Evolutionary conservation across 2,329 filamentous ascomycete species (phyloP).

Genomic region (Botryotinia convoluta): DNA sequence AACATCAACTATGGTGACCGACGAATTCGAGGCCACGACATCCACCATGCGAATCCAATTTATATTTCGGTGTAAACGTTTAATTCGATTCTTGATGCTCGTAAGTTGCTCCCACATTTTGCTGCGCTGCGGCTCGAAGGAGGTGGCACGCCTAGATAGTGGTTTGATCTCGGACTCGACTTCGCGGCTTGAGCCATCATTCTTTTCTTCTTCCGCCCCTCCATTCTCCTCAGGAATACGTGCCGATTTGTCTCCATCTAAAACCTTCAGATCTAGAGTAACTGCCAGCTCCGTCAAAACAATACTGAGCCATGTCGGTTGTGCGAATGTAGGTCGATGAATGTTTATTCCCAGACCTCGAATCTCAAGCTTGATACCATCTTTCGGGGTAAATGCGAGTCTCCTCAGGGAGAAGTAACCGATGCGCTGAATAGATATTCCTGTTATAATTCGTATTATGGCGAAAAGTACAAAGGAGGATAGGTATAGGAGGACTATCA

Average conservation of each 20-base stretch:
- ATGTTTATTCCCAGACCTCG: conserved; percentile 83
- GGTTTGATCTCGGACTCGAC: conserved; percentile 28
- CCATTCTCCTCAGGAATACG: conserved; percentile 29
- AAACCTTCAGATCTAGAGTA: conserved; percentile 71
- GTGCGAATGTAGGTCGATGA: conserved; percentile 92
- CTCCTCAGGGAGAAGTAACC: conserved; percentile 90
- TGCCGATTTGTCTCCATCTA: conserved; percentile 48
- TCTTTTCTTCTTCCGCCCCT: conserved; percentile 31
- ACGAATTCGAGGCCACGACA: conserved; percentile 77
- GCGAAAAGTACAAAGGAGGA: conserved; percentile 92
- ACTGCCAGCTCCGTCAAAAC: conserved; percentile 82
- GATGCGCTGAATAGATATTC: conserved; percentile 91
- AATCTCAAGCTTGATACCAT: conserved; percentile 87
- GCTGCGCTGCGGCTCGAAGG: conserved; percentile 49
- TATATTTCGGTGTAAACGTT: conserved; percentile 80
- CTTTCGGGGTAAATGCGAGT: conserved; percentile 82
- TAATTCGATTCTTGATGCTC: conserved; percentile 77
- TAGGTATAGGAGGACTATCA: conserved; percentile 82
- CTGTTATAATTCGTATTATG: conserved; percentile 85
- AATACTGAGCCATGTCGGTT: conserved; percentile 94
- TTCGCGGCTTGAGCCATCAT: conserved; percentile 26
- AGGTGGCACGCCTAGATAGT: conserved; percentile 27
- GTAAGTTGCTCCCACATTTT: conserved; percentile 80
- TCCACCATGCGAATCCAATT: conserved; percentile 89
- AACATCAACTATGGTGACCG: conserved; percentile 73